Base-by-base conservation (phyloP, 2,329 filamentous ascomycete genomes). In the Fusarium gaditjirri region DNA sequence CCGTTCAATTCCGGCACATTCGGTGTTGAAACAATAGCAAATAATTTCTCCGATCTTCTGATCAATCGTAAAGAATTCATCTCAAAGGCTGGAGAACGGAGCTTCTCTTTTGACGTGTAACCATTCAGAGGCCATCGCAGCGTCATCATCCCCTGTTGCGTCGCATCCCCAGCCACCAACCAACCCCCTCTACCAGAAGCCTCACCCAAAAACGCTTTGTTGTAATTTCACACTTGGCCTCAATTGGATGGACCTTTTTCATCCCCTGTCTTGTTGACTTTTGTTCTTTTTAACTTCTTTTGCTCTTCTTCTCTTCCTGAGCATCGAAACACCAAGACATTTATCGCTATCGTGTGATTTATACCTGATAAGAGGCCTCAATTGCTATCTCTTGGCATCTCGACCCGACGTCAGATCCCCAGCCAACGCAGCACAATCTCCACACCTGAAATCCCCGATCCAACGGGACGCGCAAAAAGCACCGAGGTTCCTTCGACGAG, bases 151-250 rank as follows among this genome's bases (percentile, higher is more conserved):
- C 70, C 70, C 67, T 60, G 58, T 17, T 49, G 41, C 31, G 47
- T 43, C 55, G 29, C 42, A 60, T 72, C 36, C 70, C 71, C 71
- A 73, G 71, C 71, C 71, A 73, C 71, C 43, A 36, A 62, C 71
- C 71, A 73, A 71, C 71, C 71, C 71, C 71, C 66, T 59, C 53
- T 53, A 44, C 12, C 25, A 35, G 59, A 64, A 71, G 70, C 70
- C 70, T 73, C 66, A 53, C 49, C 50, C 50, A 41, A 43, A 42
- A 39, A 29, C 43, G 58, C 65, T 64, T 68, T 68, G 36, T 53
- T 53, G 65, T 9, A 68, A 68, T 68, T 68, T 69, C 50, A 58
- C 39, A 42, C 39, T 38, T 19, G 31, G 35, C 58, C 47, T 54
- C 39, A 58, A 71, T 67, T 71, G 70, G 70, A 60, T 38, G 16